A percentile compares a stretch with the other conserved stretches of the same genome.
Evolutionary conservation across 2,329 filamentous ascomycete species (phyloP).

Genomic region (Botrytis medusae): DNA sequence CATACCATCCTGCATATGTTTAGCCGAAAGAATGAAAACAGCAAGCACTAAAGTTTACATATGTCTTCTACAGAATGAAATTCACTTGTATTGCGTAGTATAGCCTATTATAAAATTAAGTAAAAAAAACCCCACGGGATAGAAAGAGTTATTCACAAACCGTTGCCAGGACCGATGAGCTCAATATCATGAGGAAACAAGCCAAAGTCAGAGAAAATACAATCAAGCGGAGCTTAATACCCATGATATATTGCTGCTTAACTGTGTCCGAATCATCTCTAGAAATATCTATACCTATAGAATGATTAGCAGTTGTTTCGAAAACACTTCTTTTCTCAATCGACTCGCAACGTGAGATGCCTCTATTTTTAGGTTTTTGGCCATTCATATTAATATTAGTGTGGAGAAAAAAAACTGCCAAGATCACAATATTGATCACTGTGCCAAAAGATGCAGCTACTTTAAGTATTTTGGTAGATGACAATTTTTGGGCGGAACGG

Average conservation of each 20-base stretch:
- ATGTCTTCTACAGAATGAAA: neutral
- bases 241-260: neutral
- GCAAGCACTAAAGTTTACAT: too few relatives aligned
- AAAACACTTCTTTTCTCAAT: neutral
- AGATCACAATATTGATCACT: neutral
- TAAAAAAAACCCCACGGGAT: rapidly evolving
- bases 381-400: neutral
- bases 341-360: neutral
- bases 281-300: neutral
- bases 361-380: neutral
- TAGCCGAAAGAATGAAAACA: neutral
- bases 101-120: neutral
- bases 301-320: neutral
- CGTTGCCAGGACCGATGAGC: neutral
- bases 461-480: neutral
- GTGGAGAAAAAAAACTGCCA: neutral
- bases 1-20: neutral
- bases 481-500: neutral
- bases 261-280: rapidly evolving
- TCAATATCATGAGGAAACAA: neutral
- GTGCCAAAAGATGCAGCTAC: neutral
- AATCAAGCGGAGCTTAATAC: neutral
- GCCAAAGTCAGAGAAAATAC: neutral
- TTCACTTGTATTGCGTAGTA: neutral
- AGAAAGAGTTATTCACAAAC: neutral